These are phyloP conservation scores for Hawksworthiomyces lignivorus DNA, from an alignment of 2,329 filamentous ascomycete genomes.

Conservation along the genomic window DNA sequence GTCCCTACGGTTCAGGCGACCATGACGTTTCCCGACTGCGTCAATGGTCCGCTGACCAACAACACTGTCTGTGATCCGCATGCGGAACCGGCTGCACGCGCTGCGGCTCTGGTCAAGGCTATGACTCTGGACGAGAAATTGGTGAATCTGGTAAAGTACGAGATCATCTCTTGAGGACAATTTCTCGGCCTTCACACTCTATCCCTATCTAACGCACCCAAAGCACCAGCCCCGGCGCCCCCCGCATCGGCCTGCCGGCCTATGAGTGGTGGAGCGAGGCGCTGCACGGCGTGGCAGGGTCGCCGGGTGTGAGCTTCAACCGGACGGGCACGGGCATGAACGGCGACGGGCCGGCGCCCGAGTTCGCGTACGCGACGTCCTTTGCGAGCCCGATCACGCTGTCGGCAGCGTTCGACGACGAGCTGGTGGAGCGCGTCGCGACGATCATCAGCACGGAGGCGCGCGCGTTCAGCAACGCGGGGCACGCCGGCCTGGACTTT, in stretches of 20 bases:
- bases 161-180: too few relatives aligned
- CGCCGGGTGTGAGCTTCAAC: constrained; percentile 12
- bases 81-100: constrained; percentile 21
- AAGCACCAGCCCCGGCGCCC: constrained; percentile 6
- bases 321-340: too few relatives aligned
- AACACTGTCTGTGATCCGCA: constrained; percentile 25
- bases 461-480: constrained; percentile 24
- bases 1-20: too few relatives aligned
- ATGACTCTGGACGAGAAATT: constrained; percentile 27
- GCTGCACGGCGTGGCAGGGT: constrained; percentile 16
- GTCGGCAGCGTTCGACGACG: constrained; percentile 26
- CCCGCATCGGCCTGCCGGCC: constrained; percentile 7
- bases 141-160: constrained; percentile 25
- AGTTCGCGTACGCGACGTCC: constrained; percentile 22
- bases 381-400: constrained; percentile 26
- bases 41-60: constrained; percentile 22
- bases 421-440: constrained; percentile 20
- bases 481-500: constrained; percentile 36
- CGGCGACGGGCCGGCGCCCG: background rate
- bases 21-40: constrained; percentile 23
- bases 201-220: too few relatives aligned
- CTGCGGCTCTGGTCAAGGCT: constrained; percentile 21
- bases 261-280: constrained; percentile 16
- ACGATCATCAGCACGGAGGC: constrained; percentile 22
- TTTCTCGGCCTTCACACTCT: too few relatives aligned